Conservation (phyloP, 305 asterid genomes). For the Vinca major region DNA sequence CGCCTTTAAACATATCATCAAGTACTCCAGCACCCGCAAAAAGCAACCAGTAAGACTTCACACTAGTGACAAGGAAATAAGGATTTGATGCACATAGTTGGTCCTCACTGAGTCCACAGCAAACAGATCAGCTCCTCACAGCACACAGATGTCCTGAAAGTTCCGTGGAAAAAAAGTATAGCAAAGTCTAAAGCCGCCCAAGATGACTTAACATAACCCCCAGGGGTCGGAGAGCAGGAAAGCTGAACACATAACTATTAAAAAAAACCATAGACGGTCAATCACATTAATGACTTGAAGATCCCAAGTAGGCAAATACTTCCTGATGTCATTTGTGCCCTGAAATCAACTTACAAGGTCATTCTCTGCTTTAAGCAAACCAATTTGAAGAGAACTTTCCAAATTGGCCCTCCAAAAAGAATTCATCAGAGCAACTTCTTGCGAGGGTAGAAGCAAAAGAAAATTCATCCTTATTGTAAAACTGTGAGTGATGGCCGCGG, state of each 20-base stretch:
- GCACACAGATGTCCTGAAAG: background rate
- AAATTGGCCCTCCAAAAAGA: background rate
- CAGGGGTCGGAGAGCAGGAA: background rate
- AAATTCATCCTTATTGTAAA: conserved; percentile 30
- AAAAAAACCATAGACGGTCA: background rate
- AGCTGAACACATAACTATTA: background rate
- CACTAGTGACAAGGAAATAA: background rate
- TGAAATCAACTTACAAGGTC: background rate
- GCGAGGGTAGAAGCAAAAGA: background rate
- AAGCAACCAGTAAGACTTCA: background rate
- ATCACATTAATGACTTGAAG: background rate
- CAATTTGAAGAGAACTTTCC: background rate
- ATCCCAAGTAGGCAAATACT: background rate
- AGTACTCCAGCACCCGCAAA: background rate
- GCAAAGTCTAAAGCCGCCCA: background rate
- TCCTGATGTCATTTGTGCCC: background rate
- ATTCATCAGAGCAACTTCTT: background rate
- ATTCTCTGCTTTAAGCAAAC: background rate
- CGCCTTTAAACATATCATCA: too few relatives aligned
- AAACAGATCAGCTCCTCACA: background rate
- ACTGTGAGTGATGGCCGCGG: conserved; percentile 56
- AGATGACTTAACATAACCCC: background rate
- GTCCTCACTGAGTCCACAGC: background rate
- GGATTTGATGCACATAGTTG: background rate
- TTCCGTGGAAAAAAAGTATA: background rate